phyloP scores from a whole-genome alignment of 192 early-diverging fungal species.

The Geranomyces michiganensis region DNA sequence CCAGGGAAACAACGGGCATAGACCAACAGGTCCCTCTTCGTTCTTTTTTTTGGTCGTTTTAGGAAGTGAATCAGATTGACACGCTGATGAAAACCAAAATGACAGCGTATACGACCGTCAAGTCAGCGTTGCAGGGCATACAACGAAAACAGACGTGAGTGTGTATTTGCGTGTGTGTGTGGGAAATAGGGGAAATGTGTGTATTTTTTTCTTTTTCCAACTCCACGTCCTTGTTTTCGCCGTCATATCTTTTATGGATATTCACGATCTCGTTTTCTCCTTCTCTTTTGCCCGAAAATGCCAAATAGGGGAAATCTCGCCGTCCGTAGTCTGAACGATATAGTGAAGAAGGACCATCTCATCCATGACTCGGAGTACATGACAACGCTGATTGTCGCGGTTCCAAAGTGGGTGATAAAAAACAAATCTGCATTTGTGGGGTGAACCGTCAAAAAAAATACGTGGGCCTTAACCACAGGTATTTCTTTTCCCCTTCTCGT shows the following conservation, averaged over 20 bases:
- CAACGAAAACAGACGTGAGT: conserved; percentile 81
- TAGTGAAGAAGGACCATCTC: conserved; percentile 92
- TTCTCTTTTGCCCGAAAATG: neutral
- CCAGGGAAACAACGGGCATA: too few species aligned
- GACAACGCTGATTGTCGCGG: conserved; percentile 89
- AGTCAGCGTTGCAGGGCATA: conserved; percentile 77
- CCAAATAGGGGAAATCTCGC: conserved; percentile 86
- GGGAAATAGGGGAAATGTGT: too few species aligned
- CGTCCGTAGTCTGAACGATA: conserved; percentile 79
- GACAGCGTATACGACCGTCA: conserved; percentile 81
- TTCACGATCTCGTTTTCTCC: neutral
- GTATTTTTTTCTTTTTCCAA: too few species aligned
- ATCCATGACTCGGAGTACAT: conserved; percentile 93
- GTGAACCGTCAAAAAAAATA: too few species aligned
- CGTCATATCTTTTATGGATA: too few species aligned
- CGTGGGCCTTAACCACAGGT: too few species aligned
- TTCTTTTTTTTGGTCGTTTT: neutral
- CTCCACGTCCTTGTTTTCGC: too few species aligned
- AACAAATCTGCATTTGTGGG: neutral
- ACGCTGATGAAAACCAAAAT: conserved; percentile 88
- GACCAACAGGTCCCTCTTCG: neutral
- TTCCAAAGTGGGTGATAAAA: conserved; percentile 72
- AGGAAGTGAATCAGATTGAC: conserved; percentile 90
- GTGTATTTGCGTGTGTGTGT: too few species aligned
- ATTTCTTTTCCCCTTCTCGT: too few species aligned